Base-by-base conservation (phyloP, 345 rosid species). In the Brassica napus region DNA sequence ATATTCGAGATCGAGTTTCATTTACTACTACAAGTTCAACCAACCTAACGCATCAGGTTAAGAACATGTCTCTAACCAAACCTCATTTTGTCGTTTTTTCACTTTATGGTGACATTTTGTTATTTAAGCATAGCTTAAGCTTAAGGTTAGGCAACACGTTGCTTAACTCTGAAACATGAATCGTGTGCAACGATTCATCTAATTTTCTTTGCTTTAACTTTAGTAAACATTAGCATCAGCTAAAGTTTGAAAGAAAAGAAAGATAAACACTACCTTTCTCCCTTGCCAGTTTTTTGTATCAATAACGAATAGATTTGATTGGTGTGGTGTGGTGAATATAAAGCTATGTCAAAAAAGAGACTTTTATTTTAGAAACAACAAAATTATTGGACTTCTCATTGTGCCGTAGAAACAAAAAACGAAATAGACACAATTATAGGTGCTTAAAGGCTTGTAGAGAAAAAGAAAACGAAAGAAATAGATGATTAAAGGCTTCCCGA, bases 401-500 rank as follows among this genome's bases (percentile, higher is more conserved):
- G 10, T 65, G 80, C 9, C 69, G 75, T 35, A 23, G 16, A 47
- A 14, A 12, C 16, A 32, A 61, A 31, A 77, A 64, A 77, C 30
- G 57, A 62, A 65, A 26, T 10, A 63, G 71, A 54, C 76, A 71
- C 71, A 71, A 71, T 37, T 35, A 37, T 71, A 39, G 59, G 35
- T 64, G 18, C 65, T 9, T 49, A 24, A 54, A 70, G 71, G 65
- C 49, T 52, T 63, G 10, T 47, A 62, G 67, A 68, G 60, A 21
- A 31, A 14, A 1, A 8, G 32, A 69, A 6, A n/a, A 30, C 32
- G 24, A 14, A 52, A 52, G 57, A n/a, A 6, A 52, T 1, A 26
- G 62, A 78, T 42, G 42, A 37, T 71, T 71, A 72, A 57, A 58
- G 69, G 69, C 32, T 73, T 73, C 65, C 74, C 78, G 64, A 73